These are phyloP conservation scores for Coniochaeta sp. DNA, from an alignment of 2,329 filamentous ascomycete genomes.

Conservation along the genomic window DNA sequence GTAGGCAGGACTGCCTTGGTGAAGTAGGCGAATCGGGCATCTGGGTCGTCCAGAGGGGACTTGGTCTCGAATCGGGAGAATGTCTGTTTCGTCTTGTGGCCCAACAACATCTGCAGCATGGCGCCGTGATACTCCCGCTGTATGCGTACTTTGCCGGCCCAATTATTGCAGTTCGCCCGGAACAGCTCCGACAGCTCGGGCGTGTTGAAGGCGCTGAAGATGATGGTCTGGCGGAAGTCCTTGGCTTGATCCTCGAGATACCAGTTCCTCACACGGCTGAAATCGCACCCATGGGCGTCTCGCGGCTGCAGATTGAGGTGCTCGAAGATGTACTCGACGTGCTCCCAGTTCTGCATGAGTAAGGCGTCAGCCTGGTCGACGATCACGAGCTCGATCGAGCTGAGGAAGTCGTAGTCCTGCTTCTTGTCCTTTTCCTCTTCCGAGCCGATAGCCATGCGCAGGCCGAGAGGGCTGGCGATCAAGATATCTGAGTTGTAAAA, in stretches of 20 bases:
- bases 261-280: slow-evolving; percentile 82
- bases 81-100: slow-evolving; percentile 70
- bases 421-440: slow-evolving; percentile 53
- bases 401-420: slow-evolving; percentile 82
- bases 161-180: slow-evolving; percentile 70
- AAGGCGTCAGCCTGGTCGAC: slow-evolving; percentile 90
- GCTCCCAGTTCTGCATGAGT: slow-evolving; percentile 98
- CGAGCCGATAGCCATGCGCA: slow-evolving; percentile 84
- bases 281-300: slow-evolving; percentile 87
- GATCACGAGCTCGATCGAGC: slow-evolving; percentile 84
- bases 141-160: slow-evolving; percentile 70
- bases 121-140: slow-evolving; percentile 59
- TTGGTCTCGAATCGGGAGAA: slow-evolving; percentile 78
- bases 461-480: slow-evolving; percentile 79
- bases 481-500: slow-evolving; percentile 98
- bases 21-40: slow-evolving; percentile 88
- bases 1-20: slow-evolving; percentile 71
- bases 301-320: slow-evolving; percentile 87
- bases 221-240: slow-evolving; percentile 76
- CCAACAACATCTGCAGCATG: slow-evolving; percentile 59
- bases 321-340: slow-evolving; percentile 84
- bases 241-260: slow-evolving; percentile 84
- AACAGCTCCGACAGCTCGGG: slow-evolving; percentile 81
- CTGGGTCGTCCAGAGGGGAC: slow-evolving; percentile 68
- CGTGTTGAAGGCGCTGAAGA: slow-evolving; percentile 76